A percentile compares a stretch with the other conserved stretches of the same genome.
Evolutionary conservation across 768 basidiomycete species (phyloP).

Genomic region (Suillus brevipes): DNA sequence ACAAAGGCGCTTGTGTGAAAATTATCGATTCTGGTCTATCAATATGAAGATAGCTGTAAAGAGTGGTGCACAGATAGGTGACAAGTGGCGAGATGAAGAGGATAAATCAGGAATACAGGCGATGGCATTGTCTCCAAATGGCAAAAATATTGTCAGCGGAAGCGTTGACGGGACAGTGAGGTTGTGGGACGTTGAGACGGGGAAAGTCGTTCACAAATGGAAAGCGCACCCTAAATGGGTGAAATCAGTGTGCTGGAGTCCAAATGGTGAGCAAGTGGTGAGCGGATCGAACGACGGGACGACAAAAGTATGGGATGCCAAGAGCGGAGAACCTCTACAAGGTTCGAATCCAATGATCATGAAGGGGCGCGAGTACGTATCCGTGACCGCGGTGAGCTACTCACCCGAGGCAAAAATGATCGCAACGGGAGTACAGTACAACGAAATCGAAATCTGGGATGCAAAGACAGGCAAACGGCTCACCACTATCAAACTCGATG

Average conservation of each 20-base stretch:
- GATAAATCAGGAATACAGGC: neutral
- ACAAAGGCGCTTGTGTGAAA: no score
- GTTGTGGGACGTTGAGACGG: neutral
- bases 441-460: no score
- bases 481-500: no score
- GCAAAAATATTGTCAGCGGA: slow-evolving; percentile 6
- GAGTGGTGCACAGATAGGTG: no score
- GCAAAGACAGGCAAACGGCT: no score
- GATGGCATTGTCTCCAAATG: neutral
- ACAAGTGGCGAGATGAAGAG: no score
- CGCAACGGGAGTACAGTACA: accelerated
- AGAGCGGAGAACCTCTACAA: neutral
- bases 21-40: no score
- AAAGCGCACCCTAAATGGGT: neutral
- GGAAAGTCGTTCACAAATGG: neutral
- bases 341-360: neutral
- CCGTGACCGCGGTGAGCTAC: neutral
- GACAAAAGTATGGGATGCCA: neutral
- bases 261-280: no score
- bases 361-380: accelerated
- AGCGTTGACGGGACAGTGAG: slow-evolving; percentile 6
- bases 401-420: neutral
- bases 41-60: no score
- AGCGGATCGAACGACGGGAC: no score
- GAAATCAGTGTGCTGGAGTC: neutral